phyloP scores from a whole-genome alignment of 2,329 filamentous ascomycete species.

The Aureobasidium sp. region DNA sequence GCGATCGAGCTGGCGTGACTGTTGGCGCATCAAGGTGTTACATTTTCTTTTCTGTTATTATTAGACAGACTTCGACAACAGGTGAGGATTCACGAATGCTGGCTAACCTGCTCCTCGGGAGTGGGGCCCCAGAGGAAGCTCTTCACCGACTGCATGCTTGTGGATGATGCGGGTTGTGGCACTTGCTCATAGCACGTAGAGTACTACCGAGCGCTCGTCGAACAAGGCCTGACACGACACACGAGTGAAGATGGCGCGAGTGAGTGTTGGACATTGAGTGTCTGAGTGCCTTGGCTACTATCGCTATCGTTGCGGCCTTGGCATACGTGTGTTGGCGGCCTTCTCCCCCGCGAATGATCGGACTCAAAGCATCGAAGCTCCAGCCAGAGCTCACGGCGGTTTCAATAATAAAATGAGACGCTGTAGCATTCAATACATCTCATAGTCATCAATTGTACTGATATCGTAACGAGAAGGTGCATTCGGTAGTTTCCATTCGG shows the following conservation, averaged over 20 bases:
- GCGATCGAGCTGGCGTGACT: conserved; percentile 90
- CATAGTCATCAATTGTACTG: neutral
- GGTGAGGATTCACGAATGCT: conserved; percentile 7
- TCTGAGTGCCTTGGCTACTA: neutral
- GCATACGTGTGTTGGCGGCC: conserved; percentile 1
- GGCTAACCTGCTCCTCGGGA: conserved; percentile 77
- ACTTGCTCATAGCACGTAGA: conserved; percentile 8
- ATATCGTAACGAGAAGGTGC: too few relatives aligned
- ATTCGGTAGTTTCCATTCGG: neutral
- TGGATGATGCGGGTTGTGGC: neutral
- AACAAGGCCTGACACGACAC: neutral
- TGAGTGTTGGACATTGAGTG: neutral
- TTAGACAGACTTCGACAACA: conserved; percentile 14
- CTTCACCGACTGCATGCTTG: conserved; percentile 75
- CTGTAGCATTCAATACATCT: neutral
- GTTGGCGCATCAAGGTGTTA: conserved; percentile 79
- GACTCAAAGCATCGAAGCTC: neutral
- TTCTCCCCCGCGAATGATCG: neutral
- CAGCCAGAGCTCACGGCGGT: neutral
- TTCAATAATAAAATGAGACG: neutral
- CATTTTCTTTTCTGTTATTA: conserved; percentile 78
- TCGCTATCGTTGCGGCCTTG: neutral
- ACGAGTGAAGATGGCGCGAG: neutral
- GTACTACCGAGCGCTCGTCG: neutral
- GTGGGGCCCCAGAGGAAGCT: conserved; percentile 86